phyloP scores from a whole-genome alignment of 2,329 filamentous ascomycete genomes.

The Fusarium nanum region DNA sequence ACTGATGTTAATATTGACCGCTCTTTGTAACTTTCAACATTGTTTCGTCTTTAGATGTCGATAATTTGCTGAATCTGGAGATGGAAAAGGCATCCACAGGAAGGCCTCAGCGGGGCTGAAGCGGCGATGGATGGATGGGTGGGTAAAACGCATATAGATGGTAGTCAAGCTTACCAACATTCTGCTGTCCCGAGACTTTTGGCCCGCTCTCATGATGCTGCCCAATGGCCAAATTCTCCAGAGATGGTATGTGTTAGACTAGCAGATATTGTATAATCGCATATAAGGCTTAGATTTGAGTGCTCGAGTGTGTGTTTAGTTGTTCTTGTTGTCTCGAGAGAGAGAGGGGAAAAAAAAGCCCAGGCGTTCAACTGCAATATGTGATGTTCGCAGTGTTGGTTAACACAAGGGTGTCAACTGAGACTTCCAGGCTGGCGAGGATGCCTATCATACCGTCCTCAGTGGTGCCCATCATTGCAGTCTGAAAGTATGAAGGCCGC shows the following conservation, averaged over 20 bases:
- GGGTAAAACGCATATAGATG: neutral
- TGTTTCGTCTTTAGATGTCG: neutral
- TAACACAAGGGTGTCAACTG: neutral
- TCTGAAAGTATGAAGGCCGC: neutral
- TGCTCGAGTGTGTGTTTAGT: neutral
- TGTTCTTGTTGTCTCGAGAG: neutral
- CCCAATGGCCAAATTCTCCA: neutral
- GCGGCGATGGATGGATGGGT: constrained; percentile 19
- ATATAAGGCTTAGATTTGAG: neutral
- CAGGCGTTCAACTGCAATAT: neutral
- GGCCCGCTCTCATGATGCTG: neutral
- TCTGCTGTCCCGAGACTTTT: neutral
- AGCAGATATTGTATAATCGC: neutral
- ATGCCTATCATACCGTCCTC: neutral
- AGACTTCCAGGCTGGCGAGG: neutral
- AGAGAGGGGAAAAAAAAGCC: neutral
- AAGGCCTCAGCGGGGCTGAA: constrained; percentile 30
- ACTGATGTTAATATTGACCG: constrained; percentile 12
- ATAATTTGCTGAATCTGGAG: constrained; percentile 12
- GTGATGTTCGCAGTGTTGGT: neutral
- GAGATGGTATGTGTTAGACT: neutral
- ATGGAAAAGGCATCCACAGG: constrained; percentile 27
- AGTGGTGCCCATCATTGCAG: neutral
- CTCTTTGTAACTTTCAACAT: constrained; percentile 13
- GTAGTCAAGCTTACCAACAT: neutral